Base-by-base conservation (phyloP, 352 stramenopile genomes). In the Globisporangium heterothallicum region DNA sequence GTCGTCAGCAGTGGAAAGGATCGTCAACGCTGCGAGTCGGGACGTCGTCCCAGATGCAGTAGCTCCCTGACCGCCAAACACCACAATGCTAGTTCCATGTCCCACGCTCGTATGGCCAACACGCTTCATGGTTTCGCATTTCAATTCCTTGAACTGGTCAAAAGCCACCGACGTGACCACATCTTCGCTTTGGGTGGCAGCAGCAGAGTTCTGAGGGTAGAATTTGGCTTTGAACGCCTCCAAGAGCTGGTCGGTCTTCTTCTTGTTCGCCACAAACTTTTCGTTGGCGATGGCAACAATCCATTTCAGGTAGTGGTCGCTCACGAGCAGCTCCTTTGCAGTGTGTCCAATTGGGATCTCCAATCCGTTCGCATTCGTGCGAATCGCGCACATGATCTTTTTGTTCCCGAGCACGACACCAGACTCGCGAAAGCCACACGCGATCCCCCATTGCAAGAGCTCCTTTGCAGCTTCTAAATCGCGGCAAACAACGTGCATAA, bases 381-480 rank as follows among this genome's bases (percentile, higher is more conserved):
- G 84, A 53, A 97, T 95, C 19, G 88, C 88, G 25, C 92, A 91
- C 78, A 96, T 92, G 30, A 94, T 79, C 46, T 91, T 92, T 56
- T 88, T 84, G 57, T 91, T 92, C 34, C 82, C 81, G 5, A 96
- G 55, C 29, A 92, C 83, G 36, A 97, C 77, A 8, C 90, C 90
- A 2, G 85, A 96, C 58, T 97, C 90, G 5, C 88, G 78, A 45
- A 95, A 96, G 18, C 90, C 90, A 32, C 72, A 78, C 1, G 74
- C 62, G 35, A 96, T 72, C 1, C 81, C 89, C 57, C 86, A 84
- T 55, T 95, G 87, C 30, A 96, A 54, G 27, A 97, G 59, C 13
- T 72, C 59, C 46, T 95, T 88, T 6, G 86, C 90, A 1, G 79
- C 63, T 12, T 88, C 72, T 13, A 94, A 27, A 44, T 93, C 72